phyloP scores from a whole-genome alignment of 2,329 filamentous ascomycete genomes.

The Cadophora gregata region DNA sequence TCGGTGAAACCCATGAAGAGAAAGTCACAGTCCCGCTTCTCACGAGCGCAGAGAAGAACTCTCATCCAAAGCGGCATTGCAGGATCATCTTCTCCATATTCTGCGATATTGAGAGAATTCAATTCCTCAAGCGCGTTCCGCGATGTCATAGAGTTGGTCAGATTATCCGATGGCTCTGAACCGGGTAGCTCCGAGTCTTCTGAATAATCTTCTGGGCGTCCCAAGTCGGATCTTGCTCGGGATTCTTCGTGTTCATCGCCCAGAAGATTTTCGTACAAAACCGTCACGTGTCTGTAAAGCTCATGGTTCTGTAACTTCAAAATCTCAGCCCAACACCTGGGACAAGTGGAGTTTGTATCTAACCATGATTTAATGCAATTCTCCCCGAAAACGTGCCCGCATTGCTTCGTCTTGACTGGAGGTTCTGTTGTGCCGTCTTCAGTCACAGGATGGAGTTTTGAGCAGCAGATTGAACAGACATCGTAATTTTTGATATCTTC shows the following conservation, averaged over 20 bases:
- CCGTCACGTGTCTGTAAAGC: neutral
- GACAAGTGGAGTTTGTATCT: neutral
- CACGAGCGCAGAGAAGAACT: neutral
- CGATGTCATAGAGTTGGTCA: too few species aligned
- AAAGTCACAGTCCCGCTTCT: conserved; percentile 1
- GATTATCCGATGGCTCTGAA: too few species aligned
- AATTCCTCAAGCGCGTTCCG: too few species aligned
- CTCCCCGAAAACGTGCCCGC: neutral
- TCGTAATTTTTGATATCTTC: neutral
- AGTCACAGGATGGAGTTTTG: neutral
- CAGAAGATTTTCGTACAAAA: too few species aligned
- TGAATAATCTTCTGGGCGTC: too few species aligned
- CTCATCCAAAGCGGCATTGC: neutral
- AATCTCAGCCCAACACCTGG: neutral
- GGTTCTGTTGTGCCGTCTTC: neutral
- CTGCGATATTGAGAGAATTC: too few species aligned
- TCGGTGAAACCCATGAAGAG: neutral
- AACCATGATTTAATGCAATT: neutral
- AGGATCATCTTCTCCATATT: neutral
- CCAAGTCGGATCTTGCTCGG: too few species aligned
- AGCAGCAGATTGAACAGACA: neutral
- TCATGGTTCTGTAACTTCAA: neutral
- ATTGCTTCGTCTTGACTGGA: neutral
- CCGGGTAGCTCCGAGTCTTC: too few species aligned
- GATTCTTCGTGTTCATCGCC: neutral